A percentile compares a stretch with the other conserved stretches of the same genome.
Evolutionary conservation across 192 early-diverging fungal species (phyloP).

Genomic region (Phlyctochytrium planicorne): DNA sequence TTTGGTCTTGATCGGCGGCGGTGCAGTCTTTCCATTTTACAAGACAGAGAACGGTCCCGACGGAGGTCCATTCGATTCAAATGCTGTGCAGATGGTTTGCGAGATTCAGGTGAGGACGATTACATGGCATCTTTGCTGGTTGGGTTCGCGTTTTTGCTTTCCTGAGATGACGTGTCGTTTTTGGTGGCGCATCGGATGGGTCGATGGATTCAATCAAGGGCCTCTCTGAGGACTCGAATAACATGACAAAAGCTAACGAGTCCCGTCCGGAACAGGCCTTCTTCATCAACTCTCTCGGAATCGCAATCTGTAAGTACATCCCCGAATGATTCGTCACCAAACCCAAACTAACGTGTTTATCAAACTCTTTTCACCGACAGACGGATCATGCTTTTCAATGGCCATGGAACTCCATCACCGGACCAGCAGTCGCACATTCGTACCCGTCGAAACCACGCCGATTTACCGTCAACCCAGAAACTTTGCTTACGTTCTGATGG

Average conservation of each 20-base stretch:
- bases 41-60: background rate
- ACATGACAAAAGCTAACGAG: too few relatives aligned
- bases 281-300: constrained; percentile 3
- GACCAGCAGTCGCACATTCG: background rate
- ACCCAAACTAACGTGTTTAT: background rate
- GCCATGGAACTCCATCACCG: constrained; percentile 9
- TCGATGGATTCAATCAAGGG: too few relatives aligned
- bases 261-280: background rate
- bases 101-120: background rate
- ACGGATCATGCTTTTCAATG: constrained; percentile 8
- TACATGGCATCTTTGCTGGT: background rate
- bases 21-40: background rate
- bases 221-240: too few relatives aligned
- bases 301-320: constrained; percentile 7
- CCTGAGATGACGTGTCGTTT: background rate
- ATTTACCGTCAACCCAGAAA: background rate
- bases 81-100: background rate
- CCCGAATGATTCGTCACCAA: background rate
- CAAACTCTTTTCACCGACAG: background rate
- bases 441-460: background rate
- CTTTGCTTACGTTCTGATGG: background rate
- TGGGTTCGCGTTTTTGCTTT: background rate
- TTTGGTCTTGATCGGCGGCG: background rate
- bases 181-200: too few relatives aligned
- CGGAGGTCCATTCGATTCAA: background rate